Evolutionary conservation across 2,329 filamentous ascomycete species (phyloP).

Genomic region (Ramularia collo-cygni): DNA sequence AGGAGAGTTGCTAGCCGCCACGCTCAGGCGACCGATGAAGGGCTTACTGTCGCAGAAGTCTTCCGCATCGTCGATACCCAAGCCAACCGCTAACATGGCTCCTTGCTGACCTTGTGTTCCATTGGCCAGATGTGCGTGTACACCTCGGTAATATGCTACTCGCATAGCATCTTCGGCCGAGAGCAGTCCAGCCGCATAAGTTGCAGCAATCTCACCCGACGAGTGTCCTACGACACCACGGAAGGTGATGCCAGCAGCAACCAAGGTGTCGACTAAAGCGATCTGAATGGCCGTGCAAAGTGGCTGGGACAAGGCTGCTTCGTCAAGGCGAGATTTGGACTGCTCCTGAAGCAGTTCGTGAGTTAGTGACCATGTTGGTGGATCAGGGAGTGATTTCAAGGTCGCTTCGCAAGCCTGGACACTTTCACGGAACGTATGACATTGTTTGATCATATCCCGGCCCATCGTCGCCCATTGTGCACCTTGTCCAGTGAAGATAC

Average conservation of each 20-base stretch:
- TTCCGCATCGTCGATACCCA: constrained; percentile 14
- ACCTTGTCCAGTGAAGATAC: constrained; percentile 33
- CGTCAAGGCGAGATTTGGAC: constrained; percentile 23
- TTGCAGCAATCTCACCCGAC: constrained; percentile 31
- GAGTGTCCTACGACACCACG: constrained; percentile 27
- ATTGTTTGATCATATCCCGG: constrained; percentile 17
- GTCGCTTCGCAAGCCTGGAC: constrained; percentile 14
- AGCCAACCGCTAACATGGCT: constrained; percentile 31
- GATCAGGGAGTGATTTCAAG: constrained; percentile 9
- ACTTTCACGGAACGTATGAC: constrained; percentile 13
- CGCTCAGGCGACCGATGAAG: constrained; percentile 21
- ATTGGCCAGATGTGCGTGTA: constrained; percentile 10
- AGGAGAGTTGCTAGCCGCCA: constrained; percentile 34
- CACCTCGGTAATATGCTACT: constrained; percentile 22
- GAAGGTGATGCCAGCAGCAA: constrained; percentile 18
- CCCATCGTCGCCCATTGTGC: constrained; percentile 29
- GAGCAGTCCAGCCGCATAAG: constrained; percentile 25
- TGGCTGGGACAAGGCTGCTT: constrained; percentile 42
- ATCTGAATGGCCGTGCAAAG: constrained; percentile 52
- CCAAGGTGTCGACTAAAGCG: constrained; percentile 39
- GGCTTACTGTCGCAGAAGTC: constrained; percentile 11
- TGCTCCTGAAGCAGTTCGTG: constrained; percentile 41
- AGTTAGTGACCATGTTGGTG: constrained; percentile 24
- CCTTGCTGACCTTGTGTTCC: constrained; percentile 16
- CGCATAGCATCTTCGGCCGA: constrained; percentile 16